Conservation (phyloP, 441 rosid genomes). For the Gossypium laxum region DNA sequence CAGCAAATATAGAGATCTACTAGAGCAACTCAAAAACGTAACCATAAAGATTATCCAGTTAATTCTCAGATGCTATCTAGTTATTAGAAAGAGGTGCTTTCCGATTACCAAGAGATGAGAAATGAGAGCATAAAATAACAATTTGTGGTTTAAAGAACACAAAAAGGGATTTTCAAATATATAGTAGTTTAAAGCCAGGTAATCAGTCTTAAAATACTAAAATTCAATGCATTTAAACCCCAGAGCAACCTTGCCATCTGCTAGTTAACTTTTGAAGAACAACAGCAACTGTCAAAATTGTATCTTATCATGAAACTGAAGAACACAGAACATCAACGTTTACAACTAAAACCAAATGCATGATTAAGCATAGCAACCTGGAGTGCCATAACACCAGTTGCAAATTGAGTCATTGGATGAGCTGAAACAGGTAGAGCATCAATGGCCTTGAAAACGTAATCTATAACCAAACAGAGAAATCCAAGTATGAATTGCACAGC, state of each 20-base stretch:
- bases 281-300: not conserved
- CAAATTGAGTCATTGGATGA: constrained; percentile 94
- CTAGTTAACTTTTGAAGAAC: not conserved
- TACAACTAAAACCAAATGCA: constrained; percentile 1
- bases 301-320: not conserved
- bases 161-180: not conserved
- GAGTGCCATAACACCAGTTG: constrained; percentile 89
- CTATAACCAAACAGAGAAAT: constrained; percentile 30
- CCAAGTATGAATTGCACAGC: constrained; percentile 10
- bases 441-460: constrained; percentile 68
- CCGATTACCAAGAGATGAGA: not conserved
- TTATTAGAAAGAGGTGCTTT: not conserved
- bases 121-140: not conserved
- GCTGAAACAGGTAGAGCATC: constrained; percentile 74
- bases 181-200: not conserved
- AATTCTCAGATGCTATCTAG: not conserved
- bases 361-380: constrained; percentile 41
- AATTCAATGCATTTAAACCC: not conserved
- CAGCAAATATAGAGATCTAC: not conserved
- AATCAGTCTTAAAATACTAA: not conserved
- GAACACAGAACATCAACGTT: not conserved
- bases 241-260: not conserved
- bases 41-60: not conserved
- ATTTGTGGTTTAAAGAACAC: not conserved
- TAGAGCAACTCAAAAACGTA: not conserved